A percentile compares a stretch with the other conserved stretches of the same genome.
Evolutionary conservation across 1,284 basidiomycete genomes (phyloP).

Genomic region (Ceraceosorus guamensis): DNA sequence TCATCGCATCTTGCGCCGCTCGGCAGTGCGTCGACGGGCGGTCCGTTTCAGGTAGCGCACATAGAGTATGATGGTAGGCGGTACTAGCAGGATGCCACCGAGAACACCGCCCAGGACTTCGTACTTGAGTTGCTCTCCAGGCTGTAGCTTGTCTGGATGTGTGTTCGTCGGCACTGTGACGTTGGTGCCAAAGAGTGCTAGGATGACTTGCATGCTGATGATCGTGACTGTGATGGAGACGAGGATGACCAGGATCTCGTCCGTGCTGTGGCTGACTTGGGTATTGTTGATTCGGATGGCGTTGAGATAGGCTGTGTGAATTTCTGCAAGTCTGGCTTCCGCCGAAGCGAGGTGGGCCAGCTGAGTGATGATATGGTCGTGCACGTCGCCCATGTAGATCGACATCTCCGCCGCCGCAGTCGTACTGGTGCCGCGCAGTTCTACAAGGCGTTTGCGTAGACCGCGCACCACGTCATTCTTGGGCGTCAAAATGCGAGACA

Average conservation of each 20-base stretch:
- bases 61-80: conserved; percentile 13
- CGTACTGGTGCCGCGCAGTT: conserved; percentile 32
- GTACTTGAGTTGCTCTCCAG: not conserved
- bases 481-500: conserved; percentile 67
- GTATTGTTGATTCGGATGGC: conserved; percentile 64
- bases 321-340: conserved; percentile 78
- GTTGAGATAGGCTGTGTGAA: conserved; percentile 75
- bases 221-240: conserved; percentile 60
- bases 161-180: conserved; percentile 52
- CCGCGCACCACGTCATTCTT: conserved; percentile 78
- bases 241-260: conserved; percentile 47
- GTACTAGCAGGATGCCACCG: not conserved
- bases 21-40: not conserved
- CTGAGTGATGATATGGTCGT: conserved; percentile 85
- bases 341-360: conserved; percentile 79
- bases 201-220: conserved; percentile 49
- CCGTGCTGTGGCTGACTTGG: conserved; percentile 44
- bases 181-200: conserved; percentile 52
- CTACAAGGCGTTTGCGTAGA: conserved; percentile 64
- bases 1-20: not conserved
- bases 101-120: conserved; percentile 16
- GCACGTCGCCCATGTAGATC: conserved; percentile 85
- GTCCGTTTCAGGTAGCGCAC: not conserved
- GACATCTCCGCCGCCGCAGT: conserved; percentile 31
- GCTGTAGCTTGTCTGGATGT: conserved; percentile 11